Base-by-base conservation (phyloP, 257 asterid species). In the Anisodus tanguticus region DNA sequence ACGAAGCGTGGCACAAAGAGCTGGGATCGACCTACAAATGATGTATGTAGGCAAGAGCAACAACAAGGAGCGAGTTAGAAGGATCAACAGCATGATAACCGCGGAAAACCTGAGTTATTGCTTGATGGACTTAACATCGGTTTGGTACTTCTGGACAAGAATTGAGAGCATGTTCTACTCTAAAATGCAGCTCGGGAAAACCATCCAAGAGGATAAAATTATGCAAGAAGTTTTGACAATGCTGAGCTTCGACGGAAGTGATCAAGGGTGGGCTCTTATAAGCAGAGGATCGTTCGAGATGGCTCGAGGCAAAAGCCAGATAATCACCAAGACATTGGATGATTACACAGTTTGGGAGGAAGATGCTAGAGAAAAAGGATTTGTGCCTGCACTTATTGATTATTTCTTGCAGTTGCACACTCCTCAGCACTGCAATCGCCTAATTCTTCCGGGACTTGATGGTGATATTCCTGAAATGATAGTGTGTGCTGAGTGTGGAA, bases 91-190 rank as follows among this genome's bases (percentile, higher is more conserved):
- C 2, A 37, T 85, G 59, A 83, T 95, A 57, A 59, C 79, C 3
- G 63, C 26, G 22, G 89, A 90, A 53, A 43, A 84, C 0, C 88
- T 86, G 12, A 90, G 97, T 80, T 86, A 86, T 19, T 88, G 90
- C 55, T 93, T 91, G 97, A 82, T 31, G 2, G 90, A 95, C 51
- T 88, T 88, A 51, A 82, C 90, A 12, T 86, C 83, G 4, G 83
- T 88, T 10, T 93, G 97, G 98, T 92, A 82, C 88, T 95, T 95
- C 49, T 95, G 98, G 98, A 89, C 91, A 0, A 86, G 98, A 9
- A 69, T 95, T 3, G 95, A 91, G 45, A 94, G 98, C 97, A 95
- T 95, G 98, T 84, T 94, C 79, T 85, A 92, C 89, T 94, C 98
- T 0, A 94, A 93, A 89, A 76, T 89, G 67, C 91, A 89, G 13